These are phyloP conservation scores for Corynascus novoguineensis DNA, from an alignment of 495 filamentous ascomycete genomes.

Conservation along the genomic window DNA sequence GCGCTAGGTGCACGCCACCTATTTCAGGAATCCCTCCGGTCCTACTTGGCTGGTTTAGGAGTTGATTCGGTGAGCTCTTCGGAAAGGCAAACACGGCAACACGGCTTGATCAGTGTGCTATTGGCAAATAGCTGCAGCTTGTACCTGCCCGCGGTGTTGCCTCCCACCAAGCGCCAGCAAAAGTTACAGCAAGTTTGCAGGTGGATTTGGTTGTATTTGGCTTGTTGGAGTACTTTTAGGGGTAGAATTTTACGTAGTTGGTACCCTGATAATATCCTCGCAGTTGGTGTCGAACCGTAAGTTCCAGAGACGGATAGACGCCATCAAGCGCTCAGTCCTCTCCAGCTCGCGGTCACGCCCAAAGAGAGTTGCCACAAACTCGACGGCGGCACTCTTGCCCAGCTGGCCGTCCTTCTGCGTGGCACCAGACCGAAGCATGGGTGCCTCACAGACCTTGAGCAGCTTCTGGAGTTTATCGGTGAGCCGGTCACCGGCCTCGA, in stretches of 20 bases:
- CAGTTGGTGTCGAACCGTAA: conserved; percentile 96
- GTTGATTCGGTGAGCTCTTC: too few relatives aligned
- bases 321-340: conserved; percentile 93
- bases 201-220: too few relatives aligned
- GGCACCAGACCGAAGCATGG: conserved; percentile 65
- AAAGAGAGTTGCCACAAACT: conserved; percentile 97
- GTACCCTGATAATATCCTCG: conserved; percentile 74
- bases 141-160: too few relatives aligned
- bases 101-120: too few relatives aligned
- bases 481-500: conserved; percentile 83
- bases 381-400: conserved; percentile 87
- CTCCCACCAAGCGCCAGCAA: too few relatives aligned
- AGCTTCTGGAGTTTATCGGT: conserved; percentile 82
- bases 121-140: too few relatives aligned
- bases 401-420: conserved; percentile 63
- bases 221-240: too few relatives aligned
- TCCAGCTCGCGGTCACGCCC: conserved; percentile 88
- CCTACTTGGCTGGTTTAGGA: too few relatives aligned
- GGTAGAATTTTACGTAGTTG: conserved; percentile 37
- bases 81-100: too few relatives aligned
- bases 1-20: too few relatives aligned
- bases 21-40: too few relatives aligned
- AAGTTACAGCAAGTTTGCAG: too few relatives aligned
- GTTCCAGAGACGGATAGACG: conserved; percentile 85
- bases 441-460: conserved; percentile 84